Evolutionary conservation across 2,329 filamentous ascomycete species (phyloP).

Genomic region (Fusarium illudens): DNA sequence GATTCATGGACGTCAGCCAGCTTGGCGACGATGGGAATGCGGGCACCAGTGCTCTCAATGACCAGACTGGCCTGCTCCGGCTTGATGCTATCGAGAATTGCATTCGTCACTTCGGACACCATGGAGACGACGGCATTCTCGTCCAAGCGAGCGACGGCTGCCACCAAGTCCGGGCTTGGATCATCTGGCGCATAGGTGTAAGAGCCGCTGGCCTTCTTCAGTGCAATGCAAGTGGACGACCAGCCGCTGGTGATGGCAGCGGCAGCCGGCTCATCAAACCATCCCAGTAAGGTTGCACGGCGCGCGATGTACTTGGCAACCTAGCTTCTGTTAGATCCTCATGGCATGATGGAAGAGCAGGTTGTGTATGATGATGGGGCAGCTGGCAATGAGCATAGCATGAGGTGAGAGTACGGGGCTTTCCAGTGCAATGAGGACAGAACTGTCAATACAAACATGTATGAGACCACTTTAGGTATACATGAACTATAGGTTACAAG

Average conservation of each 20-base stretch:
- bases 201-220: slow-evolving; percentile 33
- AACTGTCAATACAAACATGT: background rate
- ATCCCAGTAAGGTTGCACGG: slow-evolving; percentile 39
- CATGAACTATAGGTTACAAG: background rate
- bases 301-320: slow-evolving; percentile 40
- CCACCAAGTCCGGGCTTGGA: slow-evolving; percentile 31
- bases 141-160: slow-evolving; percentile 33
- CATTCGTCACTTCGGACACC: slow-evolving; percentile 35
- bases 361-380: background rate
- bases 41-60: slow-evolving; percentile 34
- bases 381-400: background rate
- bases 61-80: slow-evolving; percentile 29
- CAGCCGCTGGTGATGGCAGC: slow-evolving; percentile 36
- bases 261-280: slow-evolving; percentile 39
- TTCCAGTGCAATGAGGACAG: background rate
- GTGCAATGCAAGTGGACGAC: slow-evolving; percentile 38
- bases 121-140: slow-evolving; percentile 38
- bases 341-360: background rate
- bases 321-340: slow-evolving; percentile 19
- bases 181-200: slow-evolving; percentile 37
- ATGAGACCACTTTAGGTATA: background rate
- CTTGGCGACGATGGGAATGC: slow-evolving; percentile 33
- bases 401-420: background rate
- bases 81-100: slow-evolving; percentile 34
- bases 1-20: slow-evolving; percentile 28